A percentile compares a stretch with the other conserved stretches of the same genome.
These are phyloP conservation scores for Leccinum sublutescens DNA, from an alignment of 768 basidiomycete species.

Conservation along the genomic window DNA sequence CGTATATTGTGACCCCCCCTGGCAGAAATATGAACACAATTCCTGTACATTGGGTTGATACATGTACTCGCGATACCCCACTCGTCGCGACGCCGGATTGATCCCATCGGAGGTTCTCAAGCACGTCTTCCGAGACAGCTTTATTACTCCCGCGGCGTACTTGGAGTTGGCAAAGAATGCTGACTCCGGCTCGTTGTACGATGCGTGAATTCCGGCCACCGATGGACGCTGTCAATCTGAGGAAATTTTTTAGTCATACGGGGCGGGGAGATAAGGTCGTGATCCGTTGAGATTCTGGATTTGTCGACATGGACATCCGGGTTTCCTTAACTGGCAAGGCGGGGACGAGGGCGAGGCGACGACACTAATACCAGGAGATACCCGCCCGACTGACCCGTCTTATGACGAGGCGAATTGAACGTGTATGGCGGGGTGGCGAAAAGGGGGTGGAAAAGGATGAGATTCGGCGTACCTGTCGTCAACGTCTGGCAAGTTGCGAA, in stretches of 20 bases:
- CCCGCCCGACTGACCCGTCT: neutral
- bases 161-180: constrained; percentile 21
- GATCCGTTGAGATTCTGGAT: constrained; percentile 28
- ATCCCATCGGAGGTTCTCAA: constrained; percentile 8
- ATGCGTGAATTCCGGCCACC: constrained; percentile 20
- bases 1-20: neutral
- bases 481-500: constrained; percentile 13
- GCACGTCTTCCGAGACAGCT: constrained; percentile 13
- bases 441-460: constrained; percentile 29
- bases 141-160: constrained; percentile 29
- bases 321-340: constrained; percentile 9
- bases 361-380: constrained; percentile 13
- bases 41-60: neutral
- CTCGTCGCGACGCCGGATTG: constrained; percentile 4
- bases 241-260: constrained; percentile 11
- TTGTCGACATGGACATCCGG: neutral
- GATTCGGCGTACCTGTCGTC: constrained; percentile 16
- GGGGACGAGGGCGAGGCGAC: constrained; percentile 10
- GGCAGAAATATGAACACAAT: constrained; percentile 5
- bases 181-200: constrained; percentile 6
- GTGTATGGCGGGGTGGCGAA: constrained; percentile 18
- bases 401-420: constrained; percentile 10
- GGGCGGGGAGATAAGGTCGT: constrained; percentile 31
- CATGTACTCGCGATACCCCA: constrained; percentile 1
- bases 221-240: constrained; percentile 11